These are phyloP conservation scores for Xylariaceae sp. DNA, from an alignment of 2,329 filamentous ascomycete genomes.

Conservation along the genomic window DNA sequence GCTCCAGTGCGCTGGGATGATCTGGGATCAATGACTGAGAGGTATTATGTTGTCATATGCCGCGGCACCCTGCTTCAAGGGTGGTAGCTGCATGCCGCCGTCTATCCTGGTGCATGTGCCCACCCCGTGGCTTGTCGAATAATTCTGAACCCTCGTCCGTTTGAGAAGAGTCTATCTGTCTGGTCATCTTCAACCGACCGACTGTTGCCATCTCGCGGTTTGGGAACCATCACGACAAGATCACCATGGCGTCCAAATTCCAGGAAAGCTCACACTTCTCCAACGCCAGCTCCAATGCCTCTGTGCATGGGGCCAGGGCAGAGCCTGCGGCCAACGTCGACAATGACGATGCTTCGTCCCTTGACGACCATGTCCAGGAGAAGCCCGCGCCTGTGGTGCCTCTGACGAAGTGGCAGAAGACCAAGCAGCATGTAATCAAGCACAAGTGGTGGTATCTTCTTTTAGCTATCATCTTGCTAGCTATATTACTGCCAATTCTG, in stretches of 20 bases:
- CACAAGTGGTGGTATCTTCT: slow-evolving; percentile 44
- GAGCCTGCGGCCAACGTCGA: slow-evolving; percentile 10
- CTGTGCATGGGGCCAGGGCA: slow-evolving; percentile 24
- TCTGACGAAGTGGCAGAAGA: slow-evolving; percentile 35
- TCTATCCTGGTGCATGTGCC: too few species aligned
- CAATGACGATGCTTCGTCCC: slow-evolving; percentile 23
- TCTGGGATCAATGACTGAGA: slow-evolving; percentile 9
- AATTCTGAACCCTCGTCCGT: slow-evolving; percentile 1
- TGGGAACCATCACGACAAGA: slow-evolving; percentile 17
- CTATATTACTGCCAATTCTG: slow-evolving; percentile 44
- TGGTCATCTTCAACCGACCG: slow-evolving; percentile 5
- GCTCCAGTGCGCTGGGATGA: too few species aligned
- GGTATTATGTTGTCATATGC: slow-evolving; percentile 15
- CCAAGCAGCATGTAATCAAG: slow-evolving; percentile 38
- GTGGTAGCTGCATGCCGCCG: too few species aligned
- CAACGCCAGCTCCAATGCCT: slow-evolving; percentile 20
- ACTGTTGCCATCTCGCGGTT: slow-evolving; percentile 16
- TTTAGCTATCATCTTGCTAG: slow-evolving; percentile 38
- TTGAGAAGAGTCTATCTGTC: slow-evolving; percentile 2
- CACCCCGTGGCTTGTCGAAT: slow-evolving; percentile 14
- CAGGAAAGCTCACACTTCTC: slow-evolving; percentile 28
- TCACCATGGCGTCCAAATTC: slow-evolving; percentile 27
- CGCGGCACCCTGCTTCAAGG: slow-evolving; percentile 11
- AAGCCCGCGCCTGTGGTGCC: slow-evolving; percentile 20
- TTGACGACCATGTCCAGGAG: slow-evolving; percentile 29